Percentiles rank a stretch among this genome's conserved stretches.
phyloP scores from a whole-genome alignment of 495 filamentous ascomycete species.

The Podospora australis region DNA sequence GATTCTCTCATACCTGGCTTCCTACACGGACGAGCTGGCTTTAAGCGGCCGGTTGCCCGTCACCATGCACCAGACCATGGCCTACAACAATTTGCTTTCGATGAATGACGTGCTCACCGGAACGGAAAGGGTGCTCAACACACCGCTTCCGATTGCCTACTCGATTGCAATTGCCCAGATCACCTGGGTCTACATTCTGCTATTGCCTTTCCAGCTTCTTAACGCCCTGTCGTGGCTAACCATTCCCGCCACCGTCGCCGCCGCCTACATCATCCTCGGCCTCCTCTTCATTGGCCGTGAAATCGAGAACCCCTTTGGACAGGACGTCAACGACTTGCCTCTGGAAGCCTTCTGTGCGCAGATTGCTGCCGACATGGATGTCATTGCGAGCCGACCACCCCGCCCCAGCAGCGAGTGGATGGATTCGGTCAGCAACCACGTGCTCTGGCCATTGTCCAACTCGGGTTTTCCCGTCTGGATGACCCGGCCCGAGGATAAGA shows the following conservation, averaged over 20 bases:
- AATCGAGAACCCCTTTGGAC: slow-evolving; percentile 85
- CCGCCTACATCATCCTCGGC: slow-evolving; percentile 85
- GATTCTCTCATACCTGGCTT: slow-evolving; percentile 64
- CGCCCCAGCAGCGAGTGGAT: slow-evolving; percentile 54
- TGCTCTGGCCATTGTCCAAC: slow-evolving; percentile 61
- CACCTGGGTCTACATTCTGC: slow-evolving; percentile 77
- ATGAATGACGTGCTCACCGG: slow-evolving; percentile 70
- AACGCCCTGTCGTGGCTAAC: slow-evolving; percentile 56
- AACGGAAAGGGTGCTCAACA: slow-evolving; percentile 76
- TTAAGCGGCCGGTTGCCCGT: slow-evolving; percentile 49
- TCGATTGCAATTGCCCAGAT: slow-evolving; percentile 81
- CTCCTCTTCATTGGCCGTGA: slow-evolving; percentile 78
- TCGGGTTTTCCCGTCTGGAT: slow-evolving; percentile 56
- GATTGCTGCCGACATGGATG: slow-evolving; percentile 65
- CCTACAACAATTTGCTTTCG: slow-evolving; percentile 46
- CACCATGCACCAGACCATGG: slow-evolving; percentile 43
- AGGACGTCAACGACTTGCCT: slow-evolving; percentile 81
- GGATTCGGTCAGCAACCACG: slow-evolving; percentile 49
- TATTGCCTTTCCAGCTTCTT: slow-evolving; percentile 83
- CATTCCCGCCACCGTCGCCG: slow-evolving; percentile 74
- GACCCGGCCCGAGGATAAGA: slow-evolving; percentile 43
- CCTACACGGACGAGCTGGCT: slow-evolving; percentile 53
- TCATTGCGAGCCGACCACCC: slow-evolving; percentile 56
- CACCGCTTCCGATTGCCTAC: slow-evolving; percentile 79
- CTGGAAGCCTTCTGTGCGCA: slow-evolving; percentile 71